Percentiles rank a stretch among this genome's conserved stretches.
phyloP scores from a whole-genome alignment of 73 alveolate species.

The Halteria grandinella region DNA sequence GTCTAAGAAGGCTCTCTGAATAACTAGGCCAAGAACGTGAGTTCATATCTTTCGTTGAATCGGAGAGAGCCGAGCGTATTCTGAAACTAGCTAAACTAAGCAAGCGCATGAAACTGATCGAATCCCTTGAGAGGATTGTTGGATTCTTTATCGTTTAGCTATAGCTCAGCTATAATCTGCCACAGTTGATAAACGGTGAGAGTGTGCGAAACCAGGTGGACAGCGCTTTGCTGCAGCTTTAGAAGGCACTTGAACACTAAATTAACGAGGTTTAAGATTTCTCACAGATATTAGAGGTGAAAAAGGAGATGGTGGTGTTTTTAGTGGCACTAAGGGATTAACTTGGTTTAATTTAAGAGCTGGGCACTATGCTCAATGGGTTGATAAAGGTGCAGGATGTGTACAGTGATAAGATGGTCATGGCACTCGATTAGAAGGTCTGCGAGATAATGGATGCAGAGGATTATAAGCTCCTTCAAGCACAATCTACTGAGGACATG shows the following conservation, averaged over 20 bases:
- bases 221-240: not conserved
- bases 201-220: not conserved
- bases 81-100: conserved; percentile 9
- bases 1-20: not conserved
- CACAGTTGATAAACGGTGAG: not conserved
- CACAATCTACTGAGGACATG: conserved; percentile 5
- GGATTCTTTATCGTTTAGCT: conserved; percentile 46
- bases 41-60: not conserved
- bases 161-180: conserved; percentile 8
- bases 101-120: not conserved
- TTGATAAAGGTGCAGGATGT: conserved; percentile 46
- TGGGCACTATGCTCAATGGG: conserved; percentile 2
- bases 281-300: conserved; percentile 9
- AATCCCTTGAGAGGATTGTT: not conserved
- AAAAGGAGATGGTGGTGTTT: conserved; percentile 18
- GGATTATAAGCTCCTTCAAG: conserved; percentile 11
- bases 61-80: not conserved
- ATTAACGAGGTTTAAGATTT: not conserved
- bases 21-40: conserved; percentile 7
- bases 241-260: not conserved
- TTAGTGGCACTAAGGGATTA: conserved; percentile 17
- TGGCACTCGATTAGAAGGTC: conserved; percentile 10
- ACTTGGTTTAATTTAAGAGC: conserved; percentile 9
- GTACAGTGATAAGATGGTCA: conserved; percentile 16
- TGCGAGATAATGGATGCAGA: conserved; percentile 18